Percentiles rank a stretch among this genome's conserved stretches.
These are phyloP conservation scores for Cutaneotrichosporon sp. DNA, from an alignment of 1,284 basidiomycete species.

Conservation along the genomic window DNA sequence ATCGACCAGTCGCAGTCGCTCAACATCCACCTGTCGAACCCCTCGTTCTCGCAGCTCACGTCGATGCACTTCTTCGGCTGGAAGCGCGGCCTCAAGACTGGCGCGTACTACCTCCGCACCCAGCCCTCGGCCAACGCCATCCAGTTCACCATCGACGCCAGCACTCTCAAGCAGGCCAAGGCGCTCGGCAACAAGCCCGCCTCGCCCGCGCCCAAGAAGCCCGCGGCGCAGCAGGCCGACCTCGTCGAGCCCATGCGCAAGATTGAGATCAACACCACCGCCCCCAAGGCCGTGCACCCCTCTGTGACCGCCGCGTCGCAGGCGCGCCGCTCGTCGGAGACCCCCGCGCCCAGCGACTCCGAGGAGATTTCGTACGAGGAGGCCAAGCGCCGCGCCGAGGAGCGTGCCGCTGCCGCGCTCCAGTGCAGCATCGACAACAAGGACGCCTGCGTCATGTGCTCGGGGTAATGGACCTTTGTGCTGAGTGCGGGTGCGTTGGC, in stretches of 20 bases:
- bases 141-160: conserved; percentile 95
- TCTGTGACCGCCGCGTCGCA: conserved; percentile 30
- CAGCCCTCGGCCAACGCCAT: conserved; percentile 92
- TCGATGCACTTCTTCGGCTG: conserved; percentile 99
- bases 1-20: conserved; percentile 88
- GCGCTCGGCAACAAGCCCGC: conserved; percentile 12
- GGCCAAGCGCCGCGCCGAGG: conserved; percentile 53
- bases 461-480: conserved; percentile 36
- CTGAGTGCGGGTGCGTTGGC: neutral
- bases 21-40: conserved; percentile 91
- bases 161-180: conserved; percentile 62
- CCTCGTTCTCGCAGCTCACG: conserved; percentile 90
- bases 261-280: conserved; percentile 46
- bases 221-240: conserved; percentile 21
- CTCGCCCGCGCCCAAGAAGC: conserved; percentile 47
- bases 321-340: conserved; percentile 25
- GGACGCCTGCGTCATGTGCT: conserved; percentile 55
- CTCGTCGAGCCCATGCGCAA: conserved; percentile 45
- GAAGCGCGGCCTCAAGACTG: conserved; percentile 99
- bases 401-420: conserved; percentile 53
- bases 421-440: conserved; percentile 56
- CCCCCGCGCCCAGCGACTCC: conserved; percentile 44
- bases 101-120: conserved; percentile 92
- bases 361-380: conserved; percentile 56
- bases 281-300: conserved; percentile 28